Evolutionary conservation across 352 stramenopile species (phyloP).

Genomic region (Globisporangium radiosum): DNA sequence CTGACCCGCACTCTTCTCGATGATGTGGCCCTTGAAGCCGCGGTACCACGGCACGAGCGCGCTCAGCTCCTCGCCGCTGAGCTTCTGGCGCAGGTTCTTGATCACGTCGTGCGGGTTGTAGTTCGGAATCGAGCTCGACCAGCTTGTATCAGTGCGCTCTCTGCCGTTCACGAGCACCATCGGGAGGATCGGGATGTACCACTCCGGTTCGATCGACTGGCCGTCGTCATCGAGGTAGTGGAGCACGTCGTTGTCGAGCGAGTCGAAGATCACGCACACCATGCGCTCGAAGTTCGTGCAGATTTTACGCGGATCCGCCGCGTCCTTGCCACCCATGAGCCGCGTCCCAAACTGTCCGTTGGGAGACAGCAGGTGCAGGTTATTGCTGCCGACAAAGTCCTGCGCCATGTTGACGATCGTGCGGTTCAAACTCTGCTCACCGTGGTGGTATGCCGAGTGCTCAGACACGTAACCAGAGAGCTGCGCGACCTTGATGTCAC

Average conservation of each 20-base stretch:
- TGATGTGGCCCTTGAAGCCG: slow-evolving; percentile 87
- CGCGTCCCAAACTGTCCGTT: slow-evolving; percentile 97
- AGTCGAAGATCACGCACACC: slow-evolving; percentile 83
- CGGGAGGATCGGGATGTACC: slow-evolving; percentile 95
- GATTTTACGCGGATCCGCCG: slow-evolving; percentile 91
- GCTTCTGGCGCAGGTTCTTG: slow-evolving; percentile 55
- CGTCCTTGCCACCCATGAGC: slow-evolving; percentile 95
- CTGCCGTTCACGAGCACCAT: slow-evolving; percentile 96
- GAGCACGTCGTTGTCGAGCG: slow-evolving; percentile 87
- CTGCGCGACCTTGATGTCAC: slow-evolving; percentile 91
- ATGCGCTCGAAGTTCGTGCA: slow-evolving; percentile 90
- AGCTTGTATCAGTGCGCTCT: slow-evolving; percentile 97
- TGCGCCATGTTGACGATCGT: slow-evolving; percentile 99
- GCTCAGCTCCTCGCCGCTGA: slow-evolving; percentile 48
- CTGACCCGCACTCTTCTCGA: slow-evolving; percentile 61
- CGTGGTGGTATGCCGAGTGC: slow-evolving; percentile 98
- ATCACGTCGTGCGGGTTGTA: slow-evolving; percentile 92
- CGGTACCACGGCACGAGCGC: slow-evolving; percentile 89
- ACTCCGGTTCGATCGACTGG: slow-evolving; percentile 89
- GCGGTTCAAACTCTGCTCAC: slow-evolving; percentile 90
- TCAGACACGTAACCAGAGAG: slow-evolving; percentile 96
- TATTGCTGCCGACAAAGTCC: slow-evolving; percentile 98
- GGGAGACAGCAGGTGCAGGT: slow-evolving; percentile 93
- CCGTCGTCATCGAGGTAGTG: slow-evolving; percentile 91
- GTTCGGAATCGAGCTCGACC: slow-evolving; percentile 89